Evolutionary conservation across 2,329 filamentous ascomycete species (phyloP), one percentile per base, ranked within the genome.

Genomic region (Ceratocystis huliohia): DNA sequence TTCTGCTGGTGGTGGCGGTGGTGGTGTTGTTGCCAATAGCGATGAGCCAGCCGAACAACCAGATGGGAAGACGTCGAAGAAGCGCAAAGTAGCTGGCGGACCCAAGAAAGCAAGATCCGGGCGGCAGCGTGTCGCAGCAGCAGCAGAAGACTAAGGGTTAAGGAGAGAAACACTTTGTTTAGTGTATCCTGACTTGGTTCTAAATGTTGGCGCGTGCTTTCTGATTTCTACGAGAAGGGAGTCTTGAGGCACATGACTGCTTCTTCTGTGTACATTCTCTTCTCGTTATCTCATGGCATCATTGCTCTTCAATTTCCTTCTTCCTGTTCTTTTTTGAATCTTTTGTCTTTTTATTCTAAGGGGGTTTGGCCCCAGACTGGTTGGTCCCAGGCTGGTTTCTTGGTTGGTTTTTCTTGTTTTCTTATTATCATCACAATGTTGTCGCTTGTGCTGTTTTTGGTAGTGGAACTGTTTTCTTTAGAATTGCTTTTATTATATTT

Each of bases 21-120:
- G 33, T 13, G 7, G 33, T 10, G 37, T 41, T 33, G 94, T 89
- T 2, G 57, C 37, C 33, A 64, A 45, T 37, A 94, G 92, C 45
- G 86, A 91, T 0, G 96, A 94, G 1, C 92, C 91, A 0, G 82
- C 88, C 10, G 84, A 85, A 63, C 78, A 75, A 3, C 77, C 77
- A 50, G 81, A 82, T 17, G 74, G 82, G 44, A 73, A 75, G 44
- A 80, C 78, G 70, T 73, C 76, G 66, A 74, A 80, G 73, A 80
- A 84, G 76, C 84, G 88, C 78, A 81, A 85, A 74, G 77, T 78
- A 72, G 72, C 75, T 66, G 71, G 74, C 65, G 74, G 78, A 67
- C 15, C 22, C 8, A 82, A 81, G 67, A 84, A 79, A 66, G 84
- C 85, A 67, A 88, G 88, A 76, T 87, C 85, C 17, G 80, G 85